Evolutionary conservation across 306 rosid genomes (phyloP).

Genomic region (Cucumis sativus): Cucumber_9930_V3 NC_026656.2:21525001-21525500

Average conservation of each 20-base stretch:
- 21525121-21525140: background rate
- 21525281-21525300: conserved; percentile 51
- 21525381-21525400: conserved; percentile 85
- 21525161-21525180: background rate
- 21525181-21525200: background rate
- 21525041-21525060: background rate
- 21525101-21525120: background rate
- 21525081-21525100: background rate
- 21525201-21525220: background rate
- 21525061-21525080: background rate
- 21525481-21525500: background rate
- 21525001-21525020: background rate
- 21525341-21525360: conserved; percentile 76
- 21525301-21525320: conserved; percentile 84
- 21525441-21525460: conserved; percentile 52
- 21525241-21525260: conserved; percentile 41
- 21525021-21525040: background rate
- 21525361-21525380: conserved; percentile 90
- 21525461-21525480: background rate
- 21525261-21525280: conserved; percentile 91
- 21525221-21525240: background rate
- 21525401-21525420: conserved; percentile 70
- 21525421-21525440: conserved; percentile 37
- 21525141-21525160: background rate
- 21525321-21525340: conserved; percentile 63